Evolutionary conservation across 768 basidiomycete species (phyloP), one percentile per base, ranked within the genome.

Genomic region (Boletus tylopilopsis): DNA sequence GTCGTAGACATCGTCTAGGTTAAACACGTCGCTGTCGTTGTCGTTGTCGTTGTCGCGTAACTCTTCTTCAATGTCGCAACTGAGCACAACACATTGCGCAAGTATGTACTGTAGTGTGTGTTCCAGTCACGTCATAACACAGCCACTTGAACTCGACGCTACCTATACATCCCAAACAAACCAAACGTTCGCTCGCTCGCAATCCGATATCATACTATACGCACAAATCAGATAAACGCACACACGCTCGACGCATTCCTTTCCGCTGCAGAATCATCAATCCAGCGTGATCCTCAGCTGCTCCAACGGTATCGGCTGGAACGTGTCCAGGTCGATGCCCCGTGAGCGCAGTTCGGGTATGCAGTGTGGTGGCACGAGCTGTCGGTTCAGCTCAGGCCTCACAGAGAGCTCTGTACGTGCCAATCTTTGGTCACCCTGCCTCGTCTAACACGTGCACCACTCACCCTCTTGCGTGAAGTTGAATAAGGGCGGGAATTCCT

Each of bases 241-340:
- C 53, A 25, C 50, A 45, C 57, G 23, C 53, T 42, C 51, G 25
- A 21, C 49, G 25, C 57, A 43, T 63, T 65, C 63, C 48, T 60
- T 61, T 66, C 57, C 47, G 48, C 54, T 45, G 53, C 51, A 45
- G 53, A 56, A 62, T 60, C 64, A 68, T 87, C 77, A 93, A 71
- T 97, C 94, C 73, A 97, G 80, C 70, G 87, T 84, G 72, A 97
- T 92, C 77, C 85, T 85, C 74, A 97, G 73, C 71, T 96, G 85
- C 68, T 98, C 94, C 70, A 94, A 76, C 70, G 95, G 94, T 87
- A 97, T 95, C 70, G 96, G 96, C 70, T 87, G 87, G 76, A 97
- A 98, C 57, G 81, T 83, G 64, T 94, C 85, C 69, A 97, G 71
- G 68, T 86, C 80, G 73, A 97, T 90, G 40, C 83, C 84, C 71